Evolutionary conservation across 1,284 basidiomycete species (phyloP), one percentile per base, ranked within the genome.

Genomic region (Leccinum fallax): DNA sequence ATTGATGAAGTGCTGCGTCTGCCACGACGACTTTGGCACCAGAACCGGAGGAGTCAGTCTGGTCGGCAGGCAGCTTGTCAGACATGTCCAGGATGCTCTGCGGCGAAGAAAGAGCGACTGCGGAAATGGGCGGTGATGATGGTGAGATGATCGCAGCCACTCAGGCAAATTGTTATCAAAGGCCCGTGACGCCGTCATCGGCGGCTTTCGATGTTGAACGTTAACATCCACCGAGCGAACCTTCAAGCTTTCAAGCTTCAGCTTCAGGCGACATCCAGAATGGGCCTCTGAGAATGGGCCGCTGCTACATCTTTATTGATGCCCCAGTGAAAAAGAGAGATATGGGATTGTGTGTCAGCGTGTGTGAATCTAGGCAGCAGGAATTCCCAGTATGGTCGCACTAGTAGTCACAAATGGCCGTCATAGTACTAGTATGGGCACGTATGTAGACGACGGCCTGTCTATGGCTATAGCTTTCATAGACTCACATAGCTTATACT

Each of bases 1-100:
- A 15, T 49, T 15, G 58, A 49, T 52, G 36, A 10, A 34, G 13
- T 15, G 15, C 19, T 19, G 13, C 4, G 21, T 38, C 36, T 19
- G 38, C 15, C 15, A 43, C 8, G 30, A 26, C 30, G 15, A 30
- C 19, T 7, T 52, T 21, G 8, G 13, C 24, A 38, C 21, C 62
- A 10, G 26, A 19, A n/a, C 36, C 32, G 10, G 54, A 10, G 5
- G 21, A 7, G 16, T 26, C 57, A 40, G 55, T 48, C 28, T 19
- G 7, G 52, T 15, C 36, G n/a, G 26, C 21, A 21, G 43, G 19
- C 19, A 32, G 11, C 19, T 48, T 24, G 46, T 48, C 36, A 10
- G 65, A n/a, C 68, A 69, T 72, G 36, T 5, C 21, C 10, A 16
- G 6, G 24, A 26, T 52, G 26, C 3, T 52, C 19, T 8, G 13